Evolutionary conservation across 2,329 filamentous ascomycete genomes (phyloP).

Genomic region (Xylariaceae sp.): DNA sequence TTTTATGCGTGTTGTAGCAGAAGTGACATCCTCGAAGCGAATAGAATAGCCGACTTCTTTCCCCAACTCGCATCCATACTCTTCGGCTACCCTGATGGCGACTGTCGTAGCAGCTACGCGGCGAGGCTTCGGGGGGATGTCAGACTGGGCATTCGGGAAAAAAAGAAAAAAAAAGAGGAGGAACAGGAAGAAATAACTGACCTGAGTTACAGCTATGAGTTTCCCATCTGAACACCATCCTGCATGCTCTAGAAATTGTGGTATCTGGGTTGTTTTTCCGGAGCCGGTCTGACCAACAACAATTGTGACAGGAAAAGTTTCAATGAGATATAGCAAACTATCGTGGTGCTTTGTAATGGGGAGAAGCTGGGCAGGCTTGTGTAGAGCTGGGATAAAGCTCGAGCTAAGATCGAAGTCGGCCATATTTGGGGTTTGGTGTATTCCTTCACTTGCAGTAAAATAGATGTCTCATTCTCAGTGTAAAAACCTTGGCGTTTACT

Average conservation of each 20-base stretch:
- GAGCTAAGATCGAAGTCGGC: conserved; percentile 54
- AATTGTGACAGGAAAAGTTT: conserved; percentile 79
- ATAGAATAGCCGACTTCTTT: conserved; percentile 94
- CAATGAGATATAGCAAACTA: conserved; percentile 77
- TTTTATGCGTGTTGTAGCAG: conserved; percentile 80
- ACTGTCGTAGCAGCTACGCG: conserved; percentile 89
- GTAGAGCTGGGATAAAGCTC: conserved; percentile 71
- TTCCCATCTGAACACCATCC: conserved; percentile 87
- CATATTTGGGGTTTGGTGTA: conserved; percentile 41
- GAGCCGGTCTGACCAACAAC: conserved; percentile 92
- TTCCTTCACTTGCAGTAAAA: too few species aligned
- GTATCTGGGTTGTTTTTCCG: conserved; percentile 93
- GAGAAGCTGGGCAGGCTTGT: conserved; percentile 78
- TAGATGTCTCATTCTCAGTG: too few species aligned
- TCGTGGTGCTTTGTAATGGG: conserved; percentile 83
- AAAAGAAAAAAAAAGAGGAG: neutral
- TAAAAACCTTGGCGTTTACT: too few species aligned
- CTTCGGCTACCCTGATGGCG: conserved; percentile 82
- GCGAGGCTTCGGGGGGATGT: too few species aligned
- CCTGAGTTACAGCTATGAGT: conserved; percentile 84
- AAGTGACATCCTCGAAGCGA: conserved; percentile 86
- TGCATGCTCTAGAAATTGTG: conserved; percentile 81
- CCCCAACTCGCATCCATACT: conserved; percentile 79
- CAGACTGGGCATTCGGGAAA: conserved; percentile 12
- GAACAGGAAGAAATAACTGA: conserved; percentile 44